Evolutionary conservation across 2,329 filamentous ascomycete species (phyloP).

Genomic region (Dactylellina haptotyla): DNA sequence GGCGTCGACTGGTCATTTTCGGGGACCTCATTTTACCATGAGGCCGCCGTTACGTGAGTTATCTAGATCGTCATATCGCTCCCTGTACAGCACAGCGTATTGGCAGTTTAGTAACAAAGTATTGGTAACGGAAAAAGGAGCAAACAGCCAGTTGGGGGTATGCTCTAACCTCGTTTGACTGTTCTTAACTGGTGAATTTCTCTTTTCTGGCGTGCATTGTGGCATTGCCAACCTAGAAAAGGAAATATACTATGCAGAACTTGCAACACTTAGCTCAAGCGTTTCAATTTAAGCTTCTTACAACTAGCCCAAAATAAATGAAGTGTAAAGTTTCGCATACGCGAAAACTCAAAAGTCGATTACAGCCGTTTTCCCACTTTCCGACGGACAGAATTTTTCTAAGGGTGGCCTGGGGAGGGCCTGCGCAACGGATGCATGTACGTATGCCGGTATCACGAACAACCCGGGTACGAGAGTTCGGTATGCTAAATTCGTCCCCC

Average conservation of each 20-base stretch:
- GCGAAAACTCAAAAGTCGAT: slow-evolving; percentile 24
- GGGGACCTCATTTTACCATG: background rate
- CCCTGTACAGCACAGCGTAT: no score
- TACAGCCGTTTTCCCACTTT: slow-evolving; percentile 13
- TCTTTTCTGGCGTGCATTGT: slow-evolving; percentile 39
- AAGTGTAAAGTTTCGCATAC: slow-evolving; percentile 9
- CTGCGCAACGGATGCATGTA: slow-evolving; percentile 7
- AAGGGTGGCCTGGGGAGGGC: slow-evolving; percentile 30
- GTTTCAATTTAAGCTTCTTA: slow-evolving; percentile 37
- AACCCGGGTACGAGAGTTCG: background rate
- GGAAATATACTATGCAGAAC: slow-evolving; percentile 20
- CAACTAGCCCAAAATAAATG: slow-evolving; percentile 18
- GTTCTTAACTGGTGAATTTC: slow-evolving; percentile 1
- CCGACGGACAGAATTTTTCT: slow-evolving; percentile 20
- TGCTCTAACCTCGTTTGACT: slow-evolving; percentile 9
- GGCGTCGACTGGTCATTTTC: background rate
- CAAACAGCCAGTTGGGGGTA: background rate
- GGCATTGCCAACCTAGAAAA: slow-evolving; percentile 33
- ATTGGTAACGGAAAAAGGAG: background rate
- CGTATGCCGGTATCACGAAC: background rate
- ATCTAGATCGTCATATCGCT: background rate
- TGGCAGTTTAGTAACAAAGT: background rate
- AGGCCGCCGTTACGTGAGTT: background rate
- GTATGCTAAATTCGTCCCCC: slow-evolving; percentile 9
- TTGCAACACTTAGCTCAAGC: slow-evolving; percentile 25